Evolutionary conservation across 2,329 filamentous ascomycete genomes (phyloP), one percentile per base, ranked within the genome.

Genomic region (Diaporthe citriasiana): DNA sequence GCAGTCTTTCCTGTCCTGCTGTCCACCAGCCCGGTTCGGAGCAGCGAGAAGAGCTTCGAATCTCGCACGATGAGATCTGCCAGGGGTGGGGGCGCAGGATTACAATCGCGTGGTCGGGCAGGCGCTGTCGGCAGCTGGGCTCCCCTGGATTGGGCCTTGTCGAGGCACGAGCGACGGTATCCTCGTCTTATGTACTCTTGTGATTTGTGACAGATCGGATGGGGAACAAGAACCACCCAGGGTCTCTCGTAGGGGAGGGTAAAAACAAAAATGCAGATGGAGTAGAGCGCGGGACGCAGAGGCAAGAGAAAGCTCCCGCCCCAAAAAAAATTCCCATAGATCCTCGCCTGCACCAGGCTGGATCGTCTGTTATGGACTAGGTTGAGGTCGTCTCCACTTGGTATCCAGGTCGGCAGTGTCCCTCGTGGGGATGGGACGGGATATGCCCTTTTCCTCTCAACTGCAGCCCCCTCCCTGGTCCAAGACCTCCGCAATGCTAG

Each of bases 321-420:
- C 59, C 38, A 50, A 30, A 22, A 47, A 47, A 45, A 38, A 30
- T 22, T 25, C 27, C 38, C 13, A 35, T 45, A 51, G 42, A 45
- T 66, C 42, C 71, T 73, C 66, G 63, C 63, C 33, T 68, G 63
- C 47, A 27, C 63, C 47, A 53, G 33, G 47, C 63, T 68, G 33
- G 45, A 68, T 40, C 63, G 47, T 68, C 63, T 53, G 35, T 68
- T 68, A 68, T 68, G 63, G 63, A 68, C 63, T 68, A 68, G 47
- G 47, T 68, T 68, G 63, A 68, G n/a, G 63, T 40, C n/a, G 63
- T 68, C 63, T 35, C 63, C 63, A 68, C 63, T 40, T 40, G 47
- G 45, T 40, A n/a, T 68, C 15, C 63, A 66, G 63, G 63, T 66
- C 63, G 63, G 63, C 63, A 68, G 63, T 53, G 47, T 68, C 63